Percentiles rank a stretch among this genome's conserved stretches.
These are phyloP conservation scores for Nitzschia palea DNA, from an alignment of 108 stramenopile genomes.

Conservation along the genomic window DNA sequence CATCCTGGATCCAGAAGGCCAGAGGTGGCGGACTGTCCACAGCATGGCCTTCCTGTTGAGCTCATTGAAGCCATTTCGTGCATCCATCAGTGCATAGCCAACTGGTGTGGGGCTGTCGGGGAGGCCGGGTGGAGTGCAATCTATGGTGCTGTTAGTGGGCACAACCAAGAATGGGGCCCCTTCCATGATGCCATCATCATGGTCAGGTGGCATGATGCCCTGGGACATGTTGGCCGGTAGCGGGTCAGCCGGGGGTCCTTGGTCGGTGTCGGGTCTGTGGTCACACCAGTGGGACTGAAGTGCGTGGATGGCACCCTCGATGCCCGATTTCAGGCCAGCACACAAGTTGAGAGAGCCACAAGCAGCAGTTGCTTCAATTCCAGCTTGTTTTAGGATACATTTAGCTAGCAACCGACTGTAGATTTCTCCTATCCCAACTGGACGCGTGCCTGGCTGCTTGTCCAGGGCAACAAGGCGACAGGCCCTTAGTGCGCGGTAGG, in stretches of 20 bases:
- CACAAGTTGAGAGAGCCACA: constrained; percentile 36
- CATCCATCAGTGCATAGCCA: too few species aligned
- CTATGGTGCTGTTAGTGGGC: too few species aligned
- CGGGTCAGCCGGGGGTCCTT: too few species aligned
- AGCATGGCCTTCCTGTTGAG: constrained; percentile 30
- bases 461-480: constrained; percentile 32
- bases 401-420: constrained; percentile 29
- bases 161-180: too few species aligned
- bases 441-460: constrained; percentile 43
- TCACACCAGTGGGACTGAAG: not conserved
- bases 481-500: constrained; percentile 28
- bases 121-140: too few species aligned
- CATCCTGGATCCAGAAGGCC: constrained; percentile 30
- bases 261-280: too few species aligned
- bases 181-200: too few species aligned
- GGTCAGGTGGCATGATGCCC: too few species aligned
- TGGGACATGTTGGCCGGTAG: too few species aligned
- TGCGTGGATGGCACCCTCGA: constrained; percentile 38
- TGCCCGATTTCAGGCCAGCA: constrained; percentile 34
- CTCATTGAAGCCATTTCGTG: constrained; percentile 38
- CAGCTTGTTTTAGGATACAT: constrained; percentile 5
- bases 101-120: too few species aligned
- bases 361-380: constrained; percentile 15
- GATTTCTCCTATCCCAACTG: constrained; percentile 34
- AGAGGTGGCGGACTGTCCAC: constrained; percentile 33